These are phyloP conservation scores for Lasiosphaeria miniovina DNA, from an alignment of 495 filamentous ascomycete genomes.

Conservation along the genomic window DNA sequence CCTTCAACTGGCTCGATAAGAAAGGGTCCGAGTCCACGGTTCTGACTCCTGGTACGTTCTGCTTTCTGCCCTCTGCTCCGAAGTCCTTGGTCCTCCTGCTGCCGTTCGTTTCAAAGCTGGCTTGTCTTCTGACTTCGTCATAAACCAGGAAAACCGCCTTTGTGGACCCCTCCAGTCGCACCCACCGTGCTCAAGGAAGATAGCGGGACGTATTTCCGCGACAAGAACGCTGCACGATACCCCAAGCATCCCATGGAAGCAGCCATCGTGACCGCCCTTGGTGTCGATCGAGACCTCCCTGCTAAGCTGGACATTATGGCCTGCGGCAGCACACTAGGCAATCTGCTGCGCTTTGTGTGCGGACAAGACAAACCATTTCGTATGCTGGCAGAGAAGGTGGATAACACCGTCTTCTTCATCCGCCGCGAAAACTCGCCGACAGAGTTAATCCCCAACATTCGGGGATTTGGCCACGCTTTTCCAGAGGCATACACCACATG, in stretches of 20 bases:
- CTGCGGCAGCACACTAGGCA: conserved; percentile 60
- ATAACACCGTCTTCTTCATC: conserved; percentile 60
- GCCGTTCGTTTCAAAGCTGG: no score
- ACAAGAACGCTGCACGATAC: conserved; percentile 59
- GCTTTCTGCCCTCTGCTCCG: no score
- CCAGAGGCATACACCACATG: conserved; percentile 63
- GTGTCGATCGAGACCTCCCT: conserved; percentile 23
- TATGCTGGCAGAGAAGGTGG: conserved; percentile 57
- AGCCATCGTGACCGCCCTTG: conserved; percentile 40
- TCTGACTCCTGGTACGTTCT: conserved; percentile 21
- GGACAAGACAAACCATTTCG: conserved; percentile 48
- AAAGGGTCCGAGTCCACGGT: conserved; percentile 6
- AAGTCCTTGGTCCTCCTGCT: no score
- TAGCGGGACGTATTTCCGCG: conserved; percentile 53
- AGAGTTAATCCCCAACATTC: conserved; percentile 47
- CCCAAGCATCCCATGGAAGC: conserved; percentile 58
- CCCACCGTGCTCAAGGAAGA: conserved; percentile 46
- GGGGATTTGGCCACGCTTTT: conserved; percentile 64
- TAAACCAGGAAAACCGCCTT: conserved; percentile 51
- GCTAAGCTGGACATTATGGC: conserved; percentile 55
- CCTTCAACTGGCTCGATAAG: conserved; percentile 27
- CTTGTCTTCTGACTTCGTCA: conserved; percentile 6
- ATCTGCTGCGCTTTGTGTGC: conserved; percentile 51
- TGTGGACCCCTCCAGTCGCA: conserved; percentile 52
- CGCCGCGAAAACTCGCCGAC: conserved; percentile 56